Base-by-base conservation (phyloP, 2,329 filamentous ascomycete genomes). In the Botryotinia convoluta region DNA sequence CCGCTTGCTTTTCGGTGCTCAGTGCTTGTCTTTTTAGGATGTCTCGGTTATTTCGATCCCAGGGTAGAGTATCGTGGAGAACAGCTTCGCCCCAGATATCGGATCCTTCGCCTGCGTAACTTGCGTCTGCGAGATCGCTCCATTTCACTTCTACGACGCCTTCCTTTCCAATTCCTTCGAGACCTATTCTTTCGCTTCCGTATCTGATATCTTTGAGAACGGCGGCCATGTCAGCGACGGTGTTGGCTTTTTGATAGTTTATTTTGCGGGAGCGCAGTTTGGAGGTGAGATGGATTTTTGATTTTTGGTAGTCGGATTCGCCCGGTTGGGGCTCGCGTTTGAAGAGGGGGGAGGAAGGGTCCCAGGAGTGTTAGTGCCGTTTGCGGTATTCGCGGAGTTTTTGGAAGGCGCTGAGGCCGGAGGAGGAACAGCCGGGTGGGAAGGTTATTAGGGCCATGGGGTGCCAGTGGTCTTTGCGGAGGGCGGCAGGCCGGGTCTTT, bases 391-490 rank as follows among this genome's bases (percentile, higher is more conserved):
- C 90, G 77, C 89, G 89, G 77, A 92, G 84, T 79, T 88, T 89
- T 78, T 89, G 88, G 82, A 85, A 91, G 62, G 88, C 87, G 69
- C 85, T 87, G 44, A 87, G 87, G 37, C 90, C 90, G 22, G 90
- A 83, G 32, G 51, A n/a, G 74, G 86, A 87, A 57, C 84, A 82
- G 61, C 86, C 87, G 62, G 82, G 74, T 61, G 86, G 85, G 79
- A 92, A 89, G 78, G 86, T 83, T 74, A 92, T 87, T 75, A 86
- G 82, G 69, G 89, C 89, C 78, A 92, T 83, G 10, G 88, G 88
- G 48, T 83, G 83, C 90, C 91, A 92, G 82, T 89, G 88, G 83
- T 92, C 90, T 81, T 89, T 91, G 74, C 90, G 89, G 57, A 92
- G 83, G 78, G 88, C 88, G 71, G 86, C 81, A 3, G 89, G 89